Percentiles rank a stretch among this genome's conserved stretches.
Conservation (phyloP, 2,329 filamentous ascomycete species). For the Beauveria sp. region DNA sequence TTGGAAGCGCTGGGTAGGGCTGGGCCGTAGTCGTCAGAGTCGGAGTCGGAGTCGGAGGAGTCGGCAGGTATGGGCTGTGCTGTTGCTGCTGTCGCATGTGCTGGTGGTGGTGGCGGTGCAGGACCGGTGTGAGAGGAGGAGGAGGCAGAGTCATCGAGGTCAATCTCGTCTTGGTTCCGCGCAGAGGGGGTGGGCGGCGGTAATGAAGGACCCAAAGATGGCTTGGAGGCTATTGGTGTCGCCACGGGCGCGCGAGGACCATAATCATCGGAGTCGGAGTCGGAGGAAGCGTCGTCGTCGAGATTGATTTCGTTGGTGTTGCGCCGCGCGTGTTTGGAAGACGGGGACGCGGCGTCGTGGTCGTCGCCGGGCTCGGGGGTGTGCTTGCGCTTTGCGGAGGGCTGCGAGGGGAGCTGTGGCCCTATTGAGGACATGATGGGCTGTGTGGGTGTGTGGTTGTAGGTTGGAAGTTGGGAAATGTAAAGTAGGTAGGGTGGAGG, state of each 20-base stretch:
- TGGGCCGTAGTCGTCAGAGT: conserved; percentile 45
- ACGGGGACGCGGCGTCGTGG: conserved; percentile 19
- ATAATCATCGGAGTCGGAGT: conserved; percentile 32
- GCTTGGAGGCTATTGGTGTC: conserved; percentile 13
- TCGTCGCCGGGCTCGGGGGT: conserved; percentile 32
- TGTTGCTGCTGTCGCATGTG: conserved; percentile 13
- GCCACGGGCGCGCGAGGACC: conserved; percentile 26
- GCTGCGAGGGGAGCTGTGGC: conserved; percentile 60
- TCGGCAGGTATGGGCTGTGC: conserved; percentile 20
- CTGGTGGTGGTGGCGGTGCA: conserved; percentile 25
- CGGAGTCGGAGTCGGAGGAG: conserved; percentile 23
- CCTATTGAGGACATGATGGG: conserved; percentile 60
- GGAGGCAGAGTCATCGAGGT: conserved; percentile 29
- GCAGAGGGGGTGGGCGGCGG: conserved; percentile 1
- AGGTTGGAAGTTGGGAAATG: background rate
- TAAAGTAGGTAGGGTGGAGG: background rate
- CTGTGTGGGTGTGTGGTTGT: conserved; percentile 18
- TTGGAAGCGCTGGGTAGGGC: conserved; percentile 39
- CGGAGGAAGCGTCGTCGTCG: conserved; percentile 28
- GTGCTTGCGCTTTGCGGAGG: conserved; percentile 55
- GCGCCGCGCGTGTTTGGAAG: conserved; percentile 34
- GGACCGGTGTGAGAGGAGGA: conserved; percentile 27
- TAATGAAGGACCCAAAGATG: conserved; percentile 18
- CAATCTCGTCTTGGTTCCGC: conserved; percentile 34
- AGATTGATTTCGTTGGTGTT: conserved; percentile 43